Evolutionary conservation across 805 yeast species (phyloP).

Genomic region (Kodamaea kaohsiungensis): DNA sequence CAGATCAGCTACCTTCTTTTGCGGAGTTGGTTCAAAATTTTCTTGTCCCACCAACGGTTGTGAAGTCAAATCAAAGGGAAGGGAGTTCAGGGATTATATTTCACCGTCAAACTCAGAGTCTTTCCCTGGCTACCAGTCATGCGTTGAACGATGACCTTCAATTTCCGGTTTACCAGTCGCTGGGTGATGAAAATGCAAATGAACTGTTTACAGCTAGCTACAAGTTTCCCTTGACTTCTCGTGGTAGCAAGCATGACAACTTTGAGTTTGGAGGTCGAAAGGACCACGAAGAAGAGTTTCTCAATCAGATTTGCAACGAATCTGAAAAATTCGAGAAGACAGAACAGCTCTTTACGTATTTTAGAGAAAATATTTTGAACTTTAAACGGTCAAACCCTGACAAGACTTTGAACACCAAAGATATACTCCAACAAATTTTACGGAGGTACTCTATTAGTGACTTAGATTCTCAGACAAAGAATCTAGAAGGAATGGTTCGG

Average conservation of each 20-base stretch:
- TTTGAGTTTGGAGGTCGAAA: neutral
- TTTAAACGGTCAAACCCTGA: neutral
- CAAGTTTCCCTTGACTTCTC: neutral
- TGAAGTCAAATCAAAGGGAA: neutral
- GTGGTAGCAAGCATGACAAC: neutral
- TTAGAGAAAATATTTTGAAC: neutral
- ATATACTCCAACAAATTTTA: neutral
- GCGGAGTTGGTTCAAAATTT: constrained; percentile 2
- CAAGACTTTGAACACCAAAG: neutral
- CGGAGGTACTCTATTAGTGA: neutral
- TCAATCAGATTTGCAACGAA: neutral
- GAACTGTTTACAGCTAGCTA: neutral
- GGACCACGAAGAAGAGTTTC: neutral
- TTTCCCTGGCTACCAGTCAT: neutral
- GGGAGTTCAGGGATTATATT: neutral
- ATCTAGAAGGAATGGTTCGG: neutral
- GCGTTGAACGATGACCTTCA: neutral
- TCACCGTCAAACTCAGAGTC: neutral
- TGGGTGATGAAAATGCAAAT: neutral
- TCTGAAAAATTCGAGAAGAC: neutral
- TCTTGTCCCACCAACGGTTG: neutral
- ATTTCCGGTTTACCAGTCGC: neutral
- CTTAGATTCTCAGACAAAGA: neutral
- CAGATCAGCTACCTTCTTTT: constrained; percentile 5
- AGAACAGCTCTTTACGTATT: neutral